Base-by-base conservation (phyloP, 306 rosid species). In the Cyclanthera cordifolia region DNA sequence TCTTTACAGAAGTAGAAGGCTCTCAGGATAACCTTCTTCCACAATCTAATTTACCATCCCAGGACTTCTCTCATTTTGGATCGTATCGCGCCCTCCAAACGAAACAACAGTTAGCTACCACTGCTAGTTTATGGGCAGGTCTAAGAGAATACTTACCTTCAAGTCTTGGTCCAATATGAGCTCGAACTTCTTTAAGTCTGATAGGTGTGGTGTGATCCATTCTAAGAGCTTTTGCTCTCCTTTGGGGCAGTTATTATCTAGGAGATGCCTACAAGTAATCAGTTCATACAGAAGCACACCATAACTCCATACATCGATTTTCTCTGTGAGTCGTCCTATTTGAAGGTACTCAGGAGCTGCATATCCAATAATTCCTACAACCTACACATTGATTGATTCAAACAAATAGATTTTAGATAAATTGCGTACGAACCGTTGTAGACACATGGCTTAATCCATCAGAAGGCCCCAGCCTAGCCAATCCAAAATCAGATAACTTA, bases 341-440 rank as follows among this genome's bases (percentile, higher is more conserved):
- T 76, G 88, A 53, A 84, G 74, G 51, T 84, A 84, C 69, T 84
- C 88, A 13, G 88, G 88, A 70, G 88, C 88, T 59, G 86, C 88
- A 73, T 84, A 84, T 56, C 88, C 88, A 46, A 84, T 76, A 17
- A 85, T 84, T 76, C 88, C 88, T 30, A 84, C 85, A 51, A 84
- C 82, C 88, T 84, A 65, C 49, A 50, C 37, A 28, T 30, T 45
- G 41, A 27, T 56, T 32, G 37, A 6, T 32, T 32, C 37, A 32
- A 32, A 32, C 37, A 5, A 34, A 5, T 23, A 6, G 20, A 43
- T 23, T 43, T 6, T 47, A 15, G 70, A 52, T 64, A 27, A 47
- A 34, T 59, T 20, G 30, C 15, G 43, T 34, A 39, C 83, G 48
- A 76, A 84, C 88, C 16, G 85, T 85, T 0, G 88, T 84, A 14